A percentile compares a stretch with the other conserved stretches of the same genome.
phyloP scores from a whole-genome alignment of 176 grass and related monocot genomes.

The Puya raimondii region DNA sequence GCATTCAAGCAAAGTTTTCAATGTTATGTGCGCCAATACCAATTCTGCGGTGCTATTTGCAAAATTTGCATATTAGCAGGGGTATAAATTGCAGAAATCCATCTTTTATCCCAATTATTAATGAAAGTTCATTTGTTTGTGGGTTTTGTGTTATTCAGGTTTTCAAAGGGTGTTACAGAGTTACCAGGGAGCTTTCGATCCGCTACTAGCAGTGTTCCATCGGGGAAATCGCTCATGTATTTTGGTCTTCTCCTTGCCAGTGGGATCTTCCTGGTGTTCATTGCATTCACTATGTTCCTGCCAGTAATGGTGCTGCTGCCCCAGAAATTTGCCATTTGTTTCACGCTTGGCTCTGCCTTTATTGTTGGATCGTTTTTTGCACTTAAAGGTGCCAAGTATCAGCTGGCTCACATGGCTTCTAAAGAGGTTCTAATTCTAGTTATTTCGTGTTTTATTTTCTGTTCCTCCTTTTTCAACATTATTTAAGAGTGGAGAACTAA shows the following conservation, averaged over 20 bases:
- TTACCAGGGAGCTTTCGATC: slow-evolving; percentile 71
- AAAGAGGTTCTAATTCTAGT: slow-evolving; percentile 49
- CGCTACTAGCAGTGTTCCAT: slow-evolving; percentile 71
- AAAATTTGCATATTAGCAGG: no score
- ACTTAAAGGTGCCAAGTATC: slow-evolving; percentile 83
- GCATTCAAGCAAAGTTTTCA: no score
- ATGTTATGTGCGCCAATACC: no score
- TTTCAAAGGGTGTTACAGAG: slow-evolving; percentile 76
- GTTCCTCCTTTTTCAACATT: background rate
- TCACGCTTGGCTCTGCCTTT: slow-evolving; percentile 71
- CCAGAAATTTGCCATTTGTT: slow-evolving; percentile 94
- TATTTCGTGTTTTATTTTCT: background rate
- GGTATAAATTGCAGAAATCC: background rate
- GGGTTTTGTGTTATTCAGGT: slow-evolving; percentile 32
- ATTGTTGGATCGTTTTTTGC: slow-evolving; percentile 98
- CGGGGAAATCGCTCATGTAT: slow-evolving; percentile 79
- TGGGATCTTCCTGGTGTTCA: slow-evolving; percentile 81
- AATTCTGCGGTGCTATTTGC: no score
- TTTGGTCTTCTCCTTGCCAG: slow-evolving; percentile 80
- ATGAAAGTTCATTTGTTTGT: slow-evolving; percentile 10
- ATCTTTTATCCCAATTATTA: background rate
- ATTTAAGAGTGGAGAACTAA: background rate
- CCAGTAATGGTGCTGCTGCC: slow-evolving; percentile 92
- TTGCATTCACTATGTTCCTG: slow-evolving; percentile 91
- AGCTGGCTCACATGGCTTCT: slow-evolving; percentile 85